These are phyloP conservation scores for Fusarium coicis DNA, from an alignment of 2,329 filamentous ascomycete species.

Conservation along the genomic window DNA sequence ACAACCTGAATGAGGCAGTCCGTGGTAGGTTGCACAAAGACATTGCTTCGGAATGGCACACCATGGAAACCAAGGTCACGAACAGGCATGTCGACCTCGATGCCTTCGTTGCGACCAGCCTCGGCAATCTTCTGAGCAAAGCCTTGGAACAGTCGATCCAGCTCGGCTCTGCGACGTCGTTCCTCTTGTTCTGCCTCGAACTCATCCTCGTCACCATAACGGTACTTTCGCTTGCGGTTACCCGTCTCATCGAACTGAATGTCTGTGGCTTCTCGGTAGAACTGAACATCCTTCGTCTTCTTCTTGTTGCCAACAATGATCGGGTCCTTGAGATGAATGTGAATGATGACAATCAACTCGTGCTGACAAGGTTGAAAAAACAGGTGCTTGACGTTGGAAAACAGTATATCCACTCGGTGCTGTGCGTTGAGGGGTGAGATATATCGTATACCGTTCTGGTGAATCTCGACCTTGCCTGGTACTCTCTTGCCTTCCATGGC, in stretches of 20 bases:
- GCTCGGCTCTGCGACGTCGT: conserved; percentile 85
- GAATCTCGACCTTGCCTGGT: conserved; percentile 94
- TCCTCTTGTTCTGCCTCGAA: conserved; percentile 99
- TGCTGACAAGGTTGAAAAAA: conserved; percentile 99
- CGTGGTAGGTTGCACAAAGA: conserved; percentile 94
- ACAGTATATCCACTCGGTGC: conserved; percentile 90
- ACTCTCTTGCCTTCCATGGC: conserved; percentile 97
- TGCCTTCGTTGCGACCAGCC: conserved; percentile 87
- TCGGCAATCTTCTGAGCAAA: conserved; percentile 99
- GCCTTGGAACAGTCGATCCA: conserved; percentile 94
- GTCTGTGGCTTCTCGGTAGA: conserved; percentile 96
- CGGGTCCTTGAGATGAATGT: conserved; percentile 96
- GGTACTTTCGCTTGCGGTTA: conserved; percentile 96
- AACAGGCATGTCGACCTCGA: conserved; percentile 96
- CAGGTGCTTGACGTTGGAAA: conserved; percentile 97
- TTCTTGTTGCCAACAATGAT: conserved; percentile 98
- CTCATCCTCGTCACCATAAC: conserved; percentile 97
- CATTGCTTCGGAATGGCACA: conserved; percentile 94
- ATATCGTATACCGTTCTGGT: conserved; percentile 98
- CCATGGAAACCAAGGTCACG: conserved; percentile 96
- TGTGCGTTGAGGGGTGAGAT: conserved; percentile 82
- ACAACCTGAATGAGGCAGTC: conserved; percentile 97
- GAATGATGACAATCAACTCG: conserved; percentile 97
- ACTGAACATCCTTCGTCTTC: conserved; percentile 99
- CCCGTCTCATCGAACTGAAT: conserved; percentile 99